Percentiles rank a stretch among this genome's conserved stretches.
Conservation (phyloP, 352 stramenopile species). For the Phytophthora quininea region DNA sequence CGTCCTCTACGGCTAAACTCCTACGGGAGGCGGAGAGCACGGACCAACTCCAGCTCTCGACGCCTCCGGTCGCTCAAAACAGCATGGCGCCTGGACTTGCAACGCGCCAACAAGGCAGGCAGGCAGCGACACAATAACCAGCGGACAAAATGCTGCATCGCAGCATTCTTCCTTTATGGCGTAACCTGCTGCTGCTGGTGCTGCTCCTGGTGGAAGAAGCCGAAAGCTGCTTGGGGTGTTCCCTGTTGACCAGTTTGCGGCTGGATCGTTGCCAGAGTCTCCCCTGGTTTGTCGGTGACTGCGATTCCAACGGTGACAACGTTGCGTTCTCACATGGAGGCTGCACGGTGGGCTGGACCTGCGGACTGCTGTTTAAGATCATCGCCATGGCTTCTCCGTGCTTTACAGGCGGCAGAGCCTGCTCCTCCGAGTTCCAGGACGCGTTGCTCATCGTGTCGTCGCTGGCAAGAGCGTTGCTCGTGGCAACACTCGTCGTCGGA, state of each 20-base stretch:
- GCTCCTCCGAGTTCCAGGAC: slow-evolving; percentile 46
- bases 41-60: slow-evolving; percentile 6
- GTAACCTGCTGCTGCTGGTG: slow-evolving; percentile 17
- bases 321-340: slow-evolving; percentile 14
- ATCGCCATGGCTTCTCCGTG: slow-evolving; percentile 70
- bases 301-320: slow-evolving; percentile 24
- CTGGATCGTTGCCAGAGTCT: slow-evolving; percentile 1
- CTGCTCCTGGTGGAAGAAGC: slow-evolving; percentile 27
- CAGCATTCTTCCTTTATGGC: slow-evolving; percentile 14
- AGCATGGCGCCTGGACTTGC: slow-evolving; percentile 7
- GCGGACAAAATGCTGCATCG: neutral
- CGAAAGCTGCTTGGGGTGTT: slow-evolving; percentile 16
- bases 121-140: neutral
- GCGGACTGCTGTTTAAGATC: slow-evolving; percentile 74
- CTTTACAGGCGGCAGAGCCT: slow-evolving; percentile 21
- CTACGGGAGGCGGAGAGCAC: slow-evolving; percentile 21
- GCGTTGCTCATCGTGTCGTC: slow-evolving; percentile 41
- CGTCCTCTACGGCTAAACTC: slow-evolving; percentile 29
- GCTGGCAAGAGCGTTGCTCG: slow-evolving; percentile 30
- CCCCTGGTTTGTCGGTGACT: slow-evolving; percentile 14
- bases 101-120: neutral
- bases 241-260: slow-evolving; percentile 19
- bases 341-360: slow-evolving; percentile 32
- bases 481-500: slow-evolving; percentile 34
- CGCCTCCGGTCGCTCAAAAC: slow-evolving; percentile 12